These are phyloP conservation scores for Dysphania ambrosioides DNA, from an alignment of 148 eudicot species.

Conservation along the genomic window DNA sequence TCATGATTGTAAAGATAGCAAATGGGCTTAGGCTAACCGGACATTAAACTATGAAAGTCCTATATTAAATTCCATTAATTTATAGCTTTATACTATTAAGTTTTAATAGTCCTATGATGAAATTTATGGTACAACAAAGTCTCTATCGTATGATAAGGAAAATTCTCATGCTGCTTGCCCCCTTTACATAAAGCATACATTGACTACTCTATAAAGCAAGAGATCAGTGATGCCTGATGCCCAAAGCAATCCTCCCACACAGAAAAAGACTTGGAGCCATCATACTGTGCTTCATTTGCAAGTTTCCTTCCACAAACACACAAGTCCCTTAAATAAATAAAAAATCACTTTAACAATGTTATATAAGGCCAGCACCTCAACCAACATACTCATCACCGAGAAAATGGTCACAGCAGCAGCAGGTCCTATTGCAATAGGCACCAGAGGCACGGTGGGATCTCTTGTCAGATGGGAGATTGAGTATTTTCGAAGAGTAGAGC, in stretches of 20 bases:
- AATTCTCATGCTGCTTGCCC: constrained; percentile 9
- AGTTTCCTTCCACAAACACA: constrained; percentile 9
- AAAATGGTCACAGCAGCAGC: constrained; percentile 45
- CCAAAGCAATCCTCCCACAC: constrained; percentile 34
- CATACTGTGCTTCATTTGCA: constrained; percentile 23
- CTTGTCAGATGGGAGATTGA: constrained; percentile 79
- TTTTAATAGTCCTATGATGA: constrained; percentile 20
- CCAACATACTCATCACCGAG: constrained; percentile 31
- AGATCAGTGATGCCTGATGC: constrained; percentile 24
- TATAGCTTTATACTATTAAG: neutral
- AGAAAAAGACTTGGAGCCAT: constrained; percentile 27
- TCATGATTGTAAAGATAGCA: neutral
- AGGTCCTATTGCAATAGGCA: constrained; percentile 68
- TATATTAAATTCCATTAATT: neutral
- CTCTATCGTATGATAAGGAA: constrained; percentile 20
- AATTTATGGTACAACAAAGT: constrained; percentile 23
- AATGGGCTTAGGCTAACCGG: neutral
- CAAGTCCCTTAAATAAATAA: neutral
- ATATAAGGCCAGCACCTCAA: constrained; percentile 25
- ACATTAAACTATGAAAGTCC: neutral
- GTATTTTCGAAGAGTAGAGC: constrained; percentile 49
- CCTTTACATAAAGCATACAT: constrained; percentile 32
- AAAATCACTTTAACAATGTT: constrained; percentile 10
- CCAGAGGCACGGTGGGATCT: constrained; percentile 78
- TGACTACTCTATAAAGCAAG: constrained; percentile 28